Conservation (phyloP, 805 yeast species). For the Starmerella vaccinii region DNA sequence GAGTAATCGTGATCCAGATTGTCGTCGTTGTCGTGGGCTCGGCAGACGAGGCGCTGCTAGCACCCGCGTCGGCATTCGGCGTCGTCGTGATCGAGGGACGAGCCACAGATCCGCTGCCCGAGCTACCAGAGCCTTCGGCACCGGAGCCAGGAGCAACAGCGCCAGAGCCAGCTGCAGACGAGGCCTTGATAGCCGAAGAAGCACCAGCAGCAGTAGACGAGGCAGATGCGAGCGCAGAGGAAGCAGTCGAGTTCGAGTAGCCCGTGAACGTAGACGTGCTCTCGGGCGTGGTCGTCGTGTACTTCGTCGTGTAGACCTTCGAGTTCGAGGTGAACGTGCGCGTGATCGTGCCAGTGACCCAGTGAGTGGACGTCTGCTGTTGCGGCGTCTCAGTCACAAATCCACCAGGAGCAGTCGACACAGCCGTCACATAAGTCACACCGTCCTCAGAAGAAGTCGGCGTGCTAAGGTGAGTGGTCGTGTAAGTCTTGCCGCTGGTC, state of each 20-base stretch:
- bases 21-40: constrained; percentile 20
- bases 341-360: constrained; percentile 10
- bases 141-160: neutral
- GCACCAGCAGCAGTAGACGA: neutral
- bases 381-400: constrained; percentile 11
- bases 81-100: constrained; percentile 9
- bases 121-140: neutral
- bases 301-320: constrained; percentile 14
- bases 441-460: constrained; percentile 15
- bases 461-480: constrained; percentile 12
- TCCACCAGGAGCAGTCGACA: constrained; percentile 20
- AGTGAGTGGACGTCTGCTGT: constrained; percentile 12
- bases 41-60: constrained; percentile 4
- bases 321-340: constrained; percentile 20
- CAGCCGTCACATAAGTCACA: constrained; percentile 18
- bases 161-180: constrained; percentile 1
- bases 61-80: neutral
- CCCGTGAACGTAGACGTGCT: constrained; percentile 2
- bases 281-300: constrained; percentile 14
- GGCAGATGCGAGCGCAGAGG: neutral
- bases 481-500: constrained; percentile 12
- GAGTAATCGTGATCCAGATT: constrained; percentile 18
- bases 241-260: neutral
- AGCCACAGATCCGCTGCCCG: neutral
- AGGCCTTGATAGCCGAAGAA: neutral